These are phyloP conservation scores for Alternaria triticina DNA, from an alignment of 2,329 filamentous ascomycete genomes.

Conservation along the genomic window DNA sequence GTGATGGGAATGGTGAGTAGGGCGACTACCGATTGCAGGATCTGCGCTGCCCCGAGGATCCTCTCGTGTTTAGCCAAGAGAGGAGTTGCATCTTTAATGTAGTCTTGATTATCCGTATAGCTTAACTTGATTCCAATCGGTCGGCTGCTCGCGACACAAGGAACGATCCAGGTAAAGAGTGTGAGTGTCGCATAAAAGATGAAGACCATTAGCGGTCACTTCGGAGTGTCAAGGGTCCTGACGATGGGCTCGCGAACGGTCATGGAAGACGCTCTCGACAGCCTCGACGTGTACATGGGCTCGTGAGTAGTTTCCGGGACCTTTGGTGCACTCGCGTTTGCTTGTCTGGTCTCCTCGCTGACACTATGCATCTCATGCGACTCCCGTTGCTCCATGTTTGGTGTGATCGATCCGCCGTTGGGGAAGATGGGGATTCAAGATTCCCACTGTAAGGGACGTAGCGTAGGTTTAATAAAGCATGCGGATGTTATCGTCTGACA, in stretches of 20 bases:
- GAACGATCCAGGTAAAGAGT: not conserved
- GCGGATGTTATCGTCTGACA: not conserved
- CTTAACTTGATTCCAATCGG: not conserved
- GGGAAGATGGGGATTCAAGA: not conserved
- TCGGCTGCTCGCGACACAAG: not conserved
- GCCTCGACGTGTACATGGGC: not conserved
- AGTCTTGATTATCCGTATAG: not conserved
- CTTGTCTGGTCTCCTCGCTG: not conserved
- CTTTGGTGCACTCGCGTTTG: not conserved
- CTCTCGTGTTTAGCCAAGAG: not conserved
- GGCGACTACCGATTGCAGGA: not conserved
- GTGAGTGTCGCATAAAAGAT: not conserved
- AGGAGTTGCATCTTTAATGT: not conserved
- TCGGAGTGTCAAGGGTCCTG: not conserved
- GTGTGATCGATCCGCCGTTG: not conserved
- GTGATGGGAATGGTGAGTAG: not conserved
- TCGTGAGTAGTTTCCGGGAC: not conserved
- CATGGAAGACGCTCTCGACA: constrained; percentile 1
- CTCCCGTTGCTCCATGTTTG: not conserved
- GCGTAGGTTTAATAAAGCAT: not conserved
- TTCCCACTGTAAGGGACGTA: not conserved
- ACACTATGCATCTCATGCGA: not conserved
- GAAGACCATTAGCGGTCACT: not conserved
- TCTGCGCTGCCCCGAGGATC: not conserved
- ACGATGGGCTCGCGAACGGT: not conserved